Base-by-base conservation (phyloP, 192 early-diverging fungal species). In the Kickxella alabastrina region DNA sequence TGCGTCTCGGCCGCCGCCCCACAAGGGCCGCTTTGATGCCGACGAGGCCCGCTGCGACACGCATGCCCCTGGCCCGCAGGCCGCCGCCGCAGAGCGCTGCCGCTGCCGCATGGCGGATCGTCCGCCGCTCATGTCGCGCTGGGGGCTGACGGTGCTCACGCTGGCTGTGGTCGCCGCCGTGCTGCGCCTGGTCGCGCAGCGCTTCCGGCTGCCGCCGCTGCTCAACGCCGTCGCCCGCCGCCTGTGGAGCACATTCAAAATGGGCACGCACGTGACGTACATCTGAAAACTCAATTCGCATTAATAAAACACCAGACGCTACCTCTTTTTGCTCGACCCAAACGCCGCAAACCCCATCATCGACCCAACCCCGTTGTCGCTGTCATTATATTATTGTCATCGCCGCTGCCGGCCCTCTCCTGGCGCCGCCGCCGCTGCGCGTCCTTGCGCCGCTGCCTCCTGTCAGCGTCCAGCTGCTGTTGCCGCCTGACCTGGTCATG, bases 291-390 rank as follows among this genome's bases (percentile, higher is more conserved):
- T 5, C 2, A n/a, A n/a, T n/a, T n/a, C n/a, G n/a, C n/a, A n/a
- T n/a, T n/a, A n/a, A n/a, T n/a, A n/a, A n/a, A n/a, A n/a, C n/a
- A n/a, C n/a, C n/a, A n/a, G n/a, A n/a, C n/a, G 15, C 15, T 1
- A 42, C 12, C 14, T 49, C 25, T 54, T 58, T 19, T 73, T 73
- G 12, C 52, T 62, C 15, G 70, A 54, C 6, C 59, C 63, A 49
- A 73, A 73, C 1, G 57, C 32, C 18, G 49, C 37, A 31, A 66
- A 80, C 37, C 89, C 93, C 86, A 96, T 92, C 75, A 89, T 68
- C 31, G 78, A 79, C 12, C 84, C 80, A 67, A 96, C 85, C 6
- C 83, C 85, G 3, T 73, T 57, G 43, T 85, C 82, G 15, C 77
- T 79, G 10, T 68, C 76, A 3, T 15, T 48, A 9, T 31, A 2